phyloP scores from a whole-genome alignment of 2,329 filamentous ascomycete species.

The Verticillium zaregamsianum region DNA sequence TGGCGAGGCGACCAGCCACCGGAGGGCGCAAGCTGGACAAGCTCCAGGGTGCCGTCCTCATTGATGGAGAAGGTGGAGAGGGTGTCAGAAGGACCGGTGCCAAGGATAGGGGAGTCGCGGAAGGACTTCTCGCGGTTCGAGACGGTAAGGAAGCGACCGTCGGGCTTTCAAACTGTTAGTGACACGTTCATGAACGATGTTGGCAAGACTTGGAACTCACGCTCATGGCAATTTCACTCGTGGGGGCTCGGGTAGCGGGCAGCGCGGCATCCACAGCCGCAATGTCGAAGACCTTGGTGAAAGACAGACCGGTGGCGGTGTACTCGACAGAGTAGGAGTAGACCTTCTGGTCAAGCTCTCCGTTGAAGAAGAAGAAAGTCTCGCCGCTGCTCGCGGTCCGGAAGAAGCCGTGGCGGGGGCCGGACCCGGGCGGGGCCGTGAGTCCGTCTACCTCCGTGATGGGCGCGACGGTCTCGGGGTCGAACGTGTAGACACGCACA shows the following conservation, averaged over 20 bases:
- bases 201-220: slow-evolving; percentile 3
- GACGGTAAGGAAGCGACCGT: slow-evolving; percentile 3
- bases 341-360: slow-evolving; percentile 15
- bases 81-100: slow-evolving; percentile 12
- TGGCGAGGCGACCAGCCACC: slow-evolving; percentile 13
- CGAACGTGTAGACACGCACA: slow-evolving; percentile 12
- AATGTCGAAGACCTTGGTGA: slow-evolving; percentile 14
- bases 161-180: neutral
- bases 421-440: slow-evolving; percentile 10
- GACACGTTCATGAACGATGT: neutral
- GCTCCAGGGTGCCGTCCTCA: slow-evolving; percentile 11
- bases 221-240: slow-evolving; percentile 15
- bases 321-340: slow-evolving; percentile 17
- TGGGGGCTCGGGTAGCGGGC: slow-evolving; percentile 11
- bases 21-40: slow-evolving; percentile 12
- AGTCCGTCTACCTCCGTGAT: slow-evolving; percentile 12
- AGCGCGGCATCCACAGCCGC: slow-evolving; percentile 10
- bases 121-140: slow-evolving; percentile 13
- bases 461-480: slow-evolving; percentile 10
- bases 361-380: slow-evolving; percentile 15
- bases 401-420: slow-evolving; percentile 16
- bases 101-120: slow-evolving; percentile 11
- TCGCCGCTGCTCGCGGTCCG: slow-evolving; percentile 11
- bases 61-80: slow-evolving; percentile 13
- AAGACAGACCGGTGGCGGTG: slow-evolving; percentile 12